phyloP scores from a whole-genome alignment of 1,284 basidiomycete species.

The Cutaneotrichosporon arboriforme region DNA sequence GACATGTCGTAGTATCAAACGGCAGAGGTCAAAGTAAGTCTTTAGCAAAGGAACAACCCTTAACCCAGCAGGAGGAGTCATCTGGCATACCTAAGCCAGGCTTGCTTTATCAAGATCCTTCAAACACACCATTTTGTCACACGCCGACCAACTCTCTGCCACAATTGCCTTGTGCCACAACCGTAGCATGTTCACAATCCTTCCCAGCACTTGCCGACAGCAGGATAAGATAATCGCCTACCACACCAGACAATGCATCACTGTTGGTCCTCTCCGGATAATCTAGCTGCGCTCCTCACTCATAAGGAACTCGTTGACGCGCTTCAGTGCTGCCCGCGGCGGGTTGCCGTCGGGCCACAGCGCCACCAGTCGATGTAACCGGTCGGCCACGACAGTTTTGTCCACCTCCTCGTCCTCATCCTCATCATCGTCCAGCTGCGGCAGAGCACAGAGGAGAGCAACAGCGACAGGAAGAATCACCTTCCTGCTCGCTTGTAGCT shows the following conservation, averaged over 20 bases:
- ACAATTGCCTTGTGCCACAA: too few species aligned
- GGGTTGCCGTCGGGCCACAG: slow-evolving; percentile 46
- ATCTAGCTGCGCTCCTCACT: slow-evolving; percentile 1
- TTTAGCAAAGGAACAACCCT: too few species aligned
- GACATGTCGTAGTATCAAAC: too few species aligned
- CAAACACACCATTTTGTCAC: too few species aligned
- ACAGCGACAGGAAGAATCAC: slow-evolving; percentile 29
- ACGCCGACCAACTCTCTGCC: too few species aligned
- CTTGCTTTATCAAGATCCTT: too few species aligned
- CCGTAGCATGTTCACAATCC: too few species aligned
- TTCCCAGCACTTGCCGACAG: too few species aligned
- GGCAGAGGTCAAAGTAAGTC: too few species aligned
- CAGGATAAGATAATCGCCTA: background rate
- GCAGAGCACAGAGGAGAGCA: slow-evolving; percentile 22
- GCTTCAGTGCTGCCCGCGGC: slow-evolving; percentile 39
- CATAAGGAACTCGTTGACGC: slow-evolving; percentile 47
- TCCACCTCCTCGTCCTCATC: slow-evolving; percentile 12
- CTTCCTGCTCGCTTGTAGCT: slow-evolving; percentile 16
- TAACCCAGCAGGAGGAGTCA: too few species aligned
- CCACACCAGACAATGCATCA: background rate
- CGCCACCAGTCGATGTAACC: slow-evolving; percentile 37
- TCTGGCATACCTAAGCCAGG: too few species aligned
- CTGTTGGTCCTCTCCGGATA: background rate
- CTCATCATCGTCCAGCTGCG: background rate
- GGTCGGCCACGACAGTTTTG: slow-evolving; percentile 27